Percentiles rank a stretch among this genome's conserved stretches.
Evolutionary conservation across 208 protist species (phyloP).

Genomic region (Trypanosoma congolense): DNA sequence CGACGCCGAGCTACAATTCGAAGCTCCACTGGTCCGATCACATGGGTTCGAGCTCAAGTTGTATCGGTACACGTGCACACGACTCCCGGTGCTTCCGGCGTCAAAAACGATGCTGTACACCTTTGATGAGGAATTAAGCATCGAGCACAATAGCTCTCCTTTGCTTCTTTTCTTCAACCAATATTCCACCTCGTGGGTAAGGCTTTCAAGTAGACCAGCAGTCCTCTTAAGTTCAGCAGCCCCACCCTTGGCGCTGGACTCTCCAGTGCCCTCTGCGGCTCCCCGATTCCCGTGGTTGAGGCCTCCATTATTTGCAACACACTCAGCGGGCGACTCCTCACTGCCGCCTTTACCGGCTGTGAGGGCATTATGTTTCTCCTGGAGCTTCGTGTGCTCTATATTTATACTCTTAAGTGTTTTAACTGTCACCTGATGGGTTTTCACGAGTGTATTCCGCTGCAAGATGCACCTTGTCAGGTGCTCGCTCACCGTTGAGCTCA

Average conservation of each 20-base stretch:
- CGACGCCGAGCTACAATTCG: background rate
- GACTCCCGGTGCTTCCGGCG: slow-evolving; percentile 80
- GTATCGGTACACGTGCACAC: slow-evolving; percentile 80
- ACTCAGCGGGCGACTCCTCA: slow-evolving; percentile 1
- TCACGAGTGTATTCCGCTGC: background rate
- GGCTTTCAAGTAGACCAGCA: background rate
- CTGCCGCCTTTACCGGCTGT: background rate
- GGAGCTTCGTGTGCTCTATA: background rate
- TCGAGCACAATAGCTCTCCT: background rate
- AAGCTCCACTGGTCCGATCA: background rate
- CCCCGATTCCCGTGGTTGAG: background rate
- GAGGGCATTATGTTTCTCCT: slow-evolving; percentile 4
- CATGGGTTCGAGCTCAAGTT: slow-evolving; percentile 9
- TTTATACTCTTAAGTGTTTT: background rate
- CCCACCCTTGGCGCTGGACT: background rate
- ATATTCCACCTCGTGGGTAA: slow-evolving; percentile 2
- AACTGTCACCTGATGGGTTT: background rate
- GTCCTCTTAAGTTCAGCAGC: background rate
- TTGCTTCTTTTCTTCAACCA: background rate
- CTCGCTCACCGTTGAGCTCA: background rate
- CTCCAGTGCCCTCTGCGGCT: background rate
- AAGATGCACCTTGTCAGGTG: background rate
- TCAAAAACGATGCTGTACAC: slow-evolving; percentile 84
- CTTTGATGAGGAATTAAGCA: background rate
- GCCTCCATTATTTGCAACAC: background rate